Evolutionary conservation across 2,329 filamentous ascomycete species (phyloP).

Genomic region (Penicillium sp.): DNA sequence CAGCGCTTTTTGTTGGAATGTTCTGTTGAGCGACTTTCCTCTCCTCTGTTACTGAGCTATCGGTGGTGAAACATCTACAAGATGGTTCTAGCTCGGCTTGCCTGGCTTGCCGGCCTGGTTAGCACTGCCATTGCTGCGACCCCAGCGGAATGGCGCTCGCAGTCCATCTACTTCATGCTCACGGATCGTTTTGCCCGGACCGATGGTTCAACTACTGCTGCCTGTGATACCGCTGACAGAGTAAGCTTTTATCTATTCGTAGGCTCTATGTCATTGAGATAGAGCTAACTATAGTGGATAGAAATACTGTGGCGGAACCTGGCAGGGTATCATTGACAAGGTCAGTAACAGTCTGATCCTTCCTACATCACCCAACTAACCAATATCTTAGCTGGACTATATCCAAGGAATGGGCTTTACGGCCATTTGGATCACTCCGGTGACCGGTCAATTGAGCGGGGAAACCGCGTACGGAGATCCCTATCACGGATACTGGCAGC

Average conservation of each 20-base stretch:
- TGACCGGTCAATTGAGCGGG: conserved; percentile 38
- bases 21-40: not conserved
- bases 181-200: conserved; percentile 46
- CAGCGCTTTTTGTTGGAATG: not conserved
- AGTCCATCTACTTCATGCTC: conserved; percentile 46
- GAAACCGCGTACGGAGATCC: conserved; percentile 39
- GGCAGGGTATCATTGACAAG: conserved; percentile 44
- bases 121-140: conserved; percentile 28
- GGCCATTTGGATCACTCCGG: conserved; percentile 49
- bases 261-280: not conserved
- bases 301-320: conserved; percentile 46
- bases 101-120: conserved; percentile 18
- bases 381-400: conserved; percentile 42
- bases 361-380: not conserved
- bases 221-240: conserved; percentile 25
- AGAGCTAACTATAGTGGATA: conserved; percentile 1
- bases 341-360: conserved; percentile 7
- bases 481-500: conserved; percentile 53
- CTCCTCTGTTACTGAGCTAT: not conserved
- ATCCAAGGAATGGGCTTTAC: conserved; percentile 50
- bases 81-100: conserved; percentile 19
- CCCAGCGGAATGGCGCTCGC: conserved; percentile 39
- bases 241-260: conserved; percentile 10
- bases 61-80: not conserved
- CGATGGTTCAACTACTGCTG: conserved; percentile 36